A percentile compares a stretch with the other conserved stretches of the same genome.
Evolutionary conservation across 192 early-diverging fungal genomes (phyloP).

Genomic region (Dimargaris xerosporica): DNA sequence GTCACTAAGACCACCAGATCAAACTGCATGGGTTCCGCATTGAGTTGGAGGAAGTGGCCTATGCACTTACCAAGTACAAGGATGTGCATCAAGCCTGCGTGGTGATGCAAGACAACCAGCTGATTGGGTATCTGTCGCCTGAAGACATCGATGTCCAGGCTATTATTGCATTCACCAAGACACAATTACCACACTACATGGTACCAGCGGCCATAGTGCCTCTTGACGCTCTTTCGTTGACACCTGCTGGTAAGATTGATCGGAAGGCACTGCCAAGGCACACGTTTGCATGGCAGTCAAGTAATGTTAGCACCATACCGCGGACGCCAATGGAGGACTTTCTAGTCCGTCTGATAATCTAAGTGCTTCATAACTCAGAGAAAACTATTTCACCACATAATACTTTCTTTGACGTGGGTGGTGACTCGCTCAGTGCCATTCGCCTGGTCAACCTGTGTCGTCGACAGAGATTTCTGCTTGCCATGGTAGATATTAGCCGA

Average conservation of each 20-base stretch:
- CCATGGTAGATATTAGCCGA: background rate
- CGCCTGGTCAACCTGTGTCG: no score
- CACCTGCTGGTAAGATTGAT: conserved; percentile 12
- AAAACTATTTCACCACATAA: no score
- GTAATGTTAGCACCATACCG: no score
- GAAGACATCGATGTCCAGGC: background rate
- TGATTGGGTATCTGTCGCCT: background rate
- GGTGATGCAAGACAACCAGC: background rate
- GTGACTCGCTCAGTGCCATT: no score
- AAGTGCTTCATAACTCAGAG: no score
- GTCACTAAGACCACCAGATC: background rate
- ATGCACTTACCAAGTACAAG: background rate
- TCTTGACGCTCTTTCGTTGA: background rate
- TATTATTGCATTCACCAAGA: background rate
- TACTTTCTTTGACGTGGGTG: no score
- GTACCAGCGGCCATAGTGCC: background rate
- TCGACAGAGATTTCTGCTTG: background rate
- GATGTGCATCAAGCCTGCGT: background rate
- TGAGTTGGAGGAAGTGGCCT: background rate
- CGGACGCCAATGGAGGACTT: no score
- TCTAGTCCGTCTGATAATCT: no score
- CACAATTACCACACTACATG: background rate
- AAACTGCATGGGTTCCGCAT: conserved; percentile 7
- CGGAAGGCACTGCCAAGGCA: conserved; percentile 13
- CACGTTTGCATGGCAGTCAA: no score